phyloP scores from a whole-genome alignment of 352 stramenopile genomes.

The Thalassiosira delicatula region DNA sequence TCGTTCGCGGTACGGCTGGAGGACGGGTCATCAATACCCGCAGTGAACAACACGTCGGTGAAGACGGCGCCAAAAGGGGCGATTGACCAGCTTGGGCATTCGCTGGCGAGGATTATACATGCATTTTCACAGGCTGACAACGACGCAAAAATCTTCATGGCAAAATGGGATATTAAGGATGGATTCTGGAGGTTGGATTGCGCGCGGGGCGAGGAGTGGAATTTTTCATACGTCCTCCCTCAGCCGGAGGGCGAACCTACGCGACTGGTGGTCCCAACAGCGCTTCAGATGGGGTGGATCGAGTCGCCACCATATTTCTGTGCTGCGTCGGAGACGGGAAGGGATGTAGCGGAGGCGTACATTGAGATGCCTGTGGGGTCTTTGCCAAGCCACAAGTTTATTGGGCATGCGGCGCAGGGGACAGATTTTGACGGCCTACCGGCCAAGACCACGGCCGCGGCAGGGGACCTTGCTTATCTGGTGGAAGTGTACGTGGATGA shows the following conservation, averaged over 20 bases:
- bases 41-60: conserved; percentile 1
- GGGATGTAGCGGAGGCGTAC: conserved; percentile 30
- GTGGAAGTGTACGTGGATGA: conserved; percentile 46
- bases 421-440: background rate
- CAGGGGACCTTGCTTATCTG: background rate
- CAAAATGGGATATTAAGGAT: conserved; percentile 48
- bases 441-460: background rate
- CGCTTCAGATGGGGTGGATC: conserved; percentile 52
- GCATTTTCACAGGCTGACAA: conserved; percentile 10
- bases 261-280: conserved; percentile 38
- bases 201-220: conserved; percentile 16
- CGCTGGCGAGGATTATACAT: conserved; percentile 16
- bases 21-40: background rate
- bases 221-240: conserved; percentile 41
- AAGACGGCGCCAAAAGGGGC: conserved; percentile 3
- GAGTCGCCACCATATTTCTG: conserved; percentile 44
- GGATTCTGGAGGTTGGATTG: conserved; percentile 27
- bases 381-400: conserved; percentile 15
- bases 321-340: conserved; percentile 32
- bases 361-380: conserved; percentile 6
- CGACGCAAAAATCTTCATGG: conserved; percentile 17
- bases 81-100: conserved; percentile 17
- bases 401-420: background rate
- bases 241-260: background rate
- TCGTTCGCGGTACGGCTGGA: background rate